These are phyloP conservation scores for Udeniomyces megalosporus DNA, from an alignment of 768 basidiomycete genomes.

Conservation along the genomic window DNA sequence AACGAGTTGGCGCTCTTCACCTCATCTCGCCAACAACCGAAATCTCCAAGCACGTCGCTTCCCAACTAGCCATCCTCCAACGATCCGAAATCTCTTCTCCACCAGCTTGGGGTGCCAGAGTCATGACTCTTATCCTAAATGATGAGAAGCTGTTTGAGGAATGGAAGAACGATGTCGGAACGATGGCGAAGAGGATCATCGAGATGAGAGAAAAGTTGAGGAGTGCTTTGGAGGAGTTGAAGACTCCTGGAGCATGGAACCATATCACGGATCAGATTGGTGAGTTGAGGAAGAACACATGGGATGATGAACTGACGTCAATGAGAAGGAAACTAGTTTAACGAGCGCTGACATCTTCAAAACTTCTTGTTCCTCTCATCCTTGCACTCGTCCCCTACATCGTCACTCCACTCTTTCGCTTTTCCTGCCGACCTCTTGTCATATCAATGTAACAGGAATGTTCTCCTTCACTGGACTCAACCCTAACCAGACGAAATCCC, in stretches of 20 bases:
- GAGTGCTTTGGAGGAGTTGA: slow-evolving; percentile 49
- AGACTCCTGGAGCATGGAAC: slow-evolving; percentile 87
- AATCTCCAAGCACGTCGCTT: slow-evolving; percentile 55
- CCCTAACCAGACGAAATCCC: slow-evolving; percentile 18
- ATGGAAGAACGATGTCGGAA: slow-evolving; percentile 49
- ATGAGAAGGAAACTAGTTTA: too few species aligned
- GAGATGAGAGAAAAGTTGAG: slow-evolving; percentile 65
- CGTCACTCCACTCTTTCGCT: background rate
- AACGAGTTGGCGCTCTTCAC: slow-evolving; percentile 88
- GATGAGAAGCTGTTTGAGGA: slow-evolving; percentile 18
- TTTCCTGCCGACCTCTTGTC: background rate
- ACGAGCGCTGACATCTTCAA: too few species aligned
- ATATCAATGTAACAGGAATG: slow-evolving; percentile 50
- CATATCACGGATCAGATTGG: slow-evolving; percentile 82
- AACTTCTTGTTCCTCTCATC: too few species aligned
- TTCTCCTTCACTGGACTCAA: slow-evolving; percentile 48
- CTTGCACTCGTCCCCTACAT: too few species aligned
- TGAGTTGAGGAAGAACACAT: background rate
- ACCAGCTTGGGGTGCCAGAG: slow-evolving; percentile 71
- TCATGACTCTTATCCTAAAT: slow-evolving; percentile 21
- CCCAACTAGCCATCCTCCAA: slow-evolving; percentile 42
- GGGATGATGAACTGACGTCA: background rate
- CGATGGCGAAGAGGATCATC: slow-evolving; percentile 88
- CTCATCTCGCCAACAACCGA: slow-evolving; percentile 50
- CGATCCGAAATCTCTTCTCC: slow-evolving; percentile 41